Conservation (phyloP, 164 flowering plant genomes). For the Annona squamosa region DNA sequence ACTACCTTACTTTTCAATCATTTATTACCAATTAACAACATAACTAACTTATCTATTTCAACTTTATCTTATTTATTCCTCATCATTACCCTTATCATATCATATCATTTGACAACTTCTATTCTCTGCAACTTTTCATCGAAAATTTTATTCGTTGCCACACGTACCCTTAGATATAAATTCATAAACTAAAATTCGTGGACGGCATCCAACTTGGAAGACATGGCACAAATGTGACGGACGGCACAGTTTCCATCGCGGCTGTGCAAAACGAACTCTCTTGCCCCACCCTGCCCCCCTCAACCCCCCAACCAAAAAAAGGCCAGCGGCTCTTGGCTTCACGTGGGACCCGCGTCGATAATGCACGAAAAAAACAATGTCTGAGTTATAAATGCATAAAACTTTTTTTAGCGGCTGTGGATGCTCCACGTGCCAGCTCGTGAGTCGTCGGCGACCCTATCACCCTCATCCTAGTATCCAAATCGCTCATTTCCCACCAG, state of each 20-base stretch:
- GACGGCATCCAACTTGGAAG: no score
- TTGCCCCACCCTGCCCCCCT: background rate
- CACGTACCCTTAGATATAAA: no score
- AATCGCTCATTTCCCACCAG: background rate
- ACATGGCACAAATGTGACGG: no score
- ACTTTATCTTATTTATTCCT: no score
- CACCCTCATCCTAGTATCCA: background rate
- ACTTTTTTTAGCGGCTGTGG: slow-evolving; percentile 17
- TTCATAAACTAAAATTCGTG: no score
- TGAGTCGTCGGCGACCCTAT: slow-evolving; percentile 12
- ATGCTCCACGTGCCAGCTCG: slow-evolving; percentile 13
- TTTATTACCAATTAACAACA: no score
- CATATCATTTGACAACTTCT: no score
- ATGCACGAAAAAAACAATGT: background rate
- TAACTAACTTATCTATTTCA: no score
- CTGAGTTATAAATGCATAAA: background rate
- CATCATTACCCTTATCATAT: no score
- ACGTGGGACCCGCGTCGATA: slow-evolving; percentile 10
- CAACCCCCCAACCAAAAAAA: background rate
- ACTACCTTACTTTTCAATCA: no score
- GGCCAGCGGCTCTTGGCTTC: background rate
- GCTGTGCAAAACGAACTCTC: background rate
- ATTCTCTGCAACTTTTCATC: no score
- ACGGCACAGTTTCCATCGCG: background rate
- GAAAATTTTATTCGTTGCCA: no score